Conservation (phyloP, 495 filamentous ascomycete species). For the Chaetomium cochliodes region DNA sequence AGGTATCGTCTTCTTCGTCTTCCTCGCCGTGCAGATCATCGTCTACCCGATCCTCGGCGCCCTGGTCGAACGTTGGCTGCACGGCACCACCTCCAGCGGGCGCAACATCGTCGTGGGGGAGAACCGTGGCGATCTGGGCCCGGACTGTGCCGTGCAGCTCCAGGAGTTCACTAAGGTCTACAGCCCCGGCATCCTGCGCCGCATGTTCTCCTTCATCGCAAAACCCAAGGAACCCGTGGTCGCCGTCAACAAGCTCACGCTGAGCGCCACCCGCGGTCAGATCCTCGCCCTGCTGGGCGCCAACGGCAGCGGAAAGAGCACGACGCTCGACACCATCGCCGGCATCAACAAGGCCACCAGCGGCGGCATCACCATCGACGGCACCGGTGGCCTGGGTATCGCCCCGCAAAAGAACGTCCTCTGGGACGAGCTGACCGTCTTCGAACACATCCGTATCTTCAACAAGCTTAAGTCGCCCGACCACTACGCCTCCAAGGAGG, state of each 20-base stretch:
- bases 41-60: slow-evolving; percentile 69
- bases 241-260: slow-evolving; percentile 67
- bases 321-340: slow-evolving; percentile 81
- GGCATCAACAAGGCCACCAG: slow-evolving; percentile 69
- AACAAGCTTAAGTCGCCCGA: slow-evolving; percentile 67
- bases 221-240: slow-evolving; percentile 61
- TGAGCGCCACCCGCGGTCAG: slow-evolving; percentile 67
- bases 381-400: slow-evolving; percentile 74
- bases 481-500: slow-evolving; percentile 50
- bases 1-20: slow-evolving; percentile 65
- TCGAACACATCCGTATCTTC: slow-evolving; percentile 77
- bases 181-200: slow-evolving; percentile 59
- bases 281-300: slow-evolving; percentile 81
- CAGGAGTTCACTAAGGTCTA: slow-evolving; percentile 73
- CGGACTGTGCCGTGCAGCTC: slow-evolving; percentile 59
- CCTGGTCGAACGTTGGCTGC: slow-evolving; percentile 67
- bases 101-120: slow-evolving; percentile 50
- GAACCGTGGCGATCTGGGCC: slow-evolving; percentile 35
- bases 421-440: slow-evolving; percentile 79
- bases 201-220: slow-evolving; percentile 55
- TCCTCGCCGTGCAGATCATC: slow-evolving; percentile 70
- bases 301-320: slow-evolving; percentile 85
- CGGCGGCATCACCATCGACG: slow-evolving; percentile 69
- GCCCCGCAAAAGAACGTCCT: slow-evolving; percentile 89
- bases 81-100: slow-evolving; percentile 66